Percentiles rank a stretch among this genome's conserved stretches.
Conservation (phyloP, 2,329 filamentous ascomycete genomes). For the Cercospora zeae-maydis region DNA sequence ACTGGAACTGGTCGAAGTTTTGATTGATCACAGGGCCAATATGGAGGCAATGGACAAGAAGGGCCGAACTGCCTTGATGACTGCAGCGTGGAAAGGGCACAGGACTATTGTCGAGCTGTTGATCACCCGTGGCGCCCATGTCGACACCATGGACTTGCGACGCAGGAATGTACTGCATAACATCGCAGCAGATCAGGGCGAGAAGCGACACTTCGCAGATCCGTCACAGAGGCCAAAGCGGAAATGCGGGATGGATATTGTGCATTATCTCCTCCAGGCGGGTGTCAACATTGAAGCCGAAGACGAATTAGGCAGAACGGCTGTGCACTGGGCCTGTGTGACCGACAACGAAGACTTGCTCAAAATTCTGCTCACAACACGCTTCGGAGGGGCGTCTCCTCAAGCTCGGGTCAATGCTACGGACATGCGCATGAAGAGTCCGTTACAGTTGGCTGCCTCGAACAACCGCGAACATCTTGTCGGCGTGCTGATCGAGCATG, state of each 20-base stretch:
- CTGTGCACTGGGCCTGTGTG: slow-evolving; percentile 30
- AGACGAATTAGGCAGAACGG: slow-evolving; percentile 25
- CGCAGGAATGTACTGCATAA: slow-evolving; percentile 39
- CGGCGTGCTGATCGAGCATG: slow-evolving; percentile 87
- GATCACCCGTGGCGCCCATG: slow-evolving; percentile 30
- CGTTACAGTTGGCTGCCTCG: slow-evolving; percentile 25
- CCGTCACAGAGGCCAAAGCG: slow-evolving; percentile 15
- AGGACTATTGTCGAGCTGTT: slow-evolving; percentile 39
- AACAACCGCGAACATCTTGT: slow-evolving; percentile 46
- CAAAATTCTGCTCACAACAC: slow-evolving; percentile 18
- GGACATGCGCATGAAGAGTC: slow-evolving; percentile 26
- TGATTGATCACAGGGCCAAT: slow-evolving; percentile 23
- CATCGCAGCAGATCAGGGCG: slow-evolving; percentile 41
- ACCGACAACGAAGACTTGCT: slow-evolving; percentile 27
- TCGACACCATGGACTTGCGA: slow-evolving; percentile 25
- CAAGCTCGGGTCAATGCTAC: slow-evolving; percentile 21
- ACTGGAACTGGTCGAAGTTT: slow-evolving; percentile 15
- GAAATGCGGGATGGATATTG: slow-evolving; percentile 22
- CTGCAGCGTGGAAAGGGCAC: slow-evolving; percentile 44
- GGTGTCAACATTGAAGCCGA: slow-evolving; percentile 25
- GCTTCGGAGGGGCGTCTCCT: slow-evolving; percentile 21
- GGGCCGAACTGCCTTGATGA: slow-evolving; percentile 44
- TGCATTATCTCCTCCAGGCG: slow-evolving; percentile 25
- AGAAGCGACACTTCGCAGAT: slow-evolving; percentile 12
- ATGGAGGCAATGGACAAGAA: slow-evolving; percentile 42